Conservation (phyloP, 2,329 filamentous ascomycete species). For the Phialophora tarda region DNA sequence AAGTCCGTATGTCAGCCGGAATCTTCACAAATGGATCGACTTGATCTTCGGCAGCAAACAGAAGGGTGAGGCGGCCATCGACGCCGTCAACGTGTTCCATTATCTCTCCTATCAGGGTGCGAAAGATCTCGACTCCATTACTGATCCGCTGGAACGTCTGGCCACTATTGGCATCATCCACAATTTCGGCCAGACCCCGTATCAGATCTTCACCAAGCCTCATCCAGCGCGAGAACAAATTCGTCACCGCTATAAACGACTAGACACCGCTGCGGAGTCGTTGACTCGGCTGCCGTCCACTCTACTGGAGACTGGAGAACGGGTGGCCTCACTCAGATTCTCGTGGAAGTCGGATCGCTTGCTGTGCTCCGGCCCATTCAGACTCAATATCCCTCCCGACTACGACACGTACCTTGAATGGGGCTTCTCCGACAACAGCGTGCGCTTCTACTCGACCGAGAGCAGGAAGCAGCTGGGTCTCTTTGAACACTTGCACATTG, state of each 20-base stretch:
- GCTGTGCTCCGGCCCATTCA: constrained; percentile 80
- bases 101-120: constrained; percentile 94
- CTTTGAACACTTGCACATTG: constrained; percentile 92
- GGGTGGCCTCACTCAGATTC: constrained; percentile 78
- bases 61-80: constrained; percentile 86
- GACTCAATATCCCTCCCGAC: constrained; percentile 81
- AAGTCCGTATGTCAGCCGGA: constrained; percentile 86
- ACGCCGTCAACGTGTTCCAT: constrained; percentile 93
- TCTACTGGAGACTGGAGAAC: constrained; percentile 68
- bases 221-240: constrained; percentile 78
- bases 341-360: constrained; percentile 80
- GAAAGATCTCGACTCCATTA: constrained; percentile 88
- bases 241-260: constrained; percentile 67
- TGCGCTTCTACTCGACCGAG: constrained; percentile 88
- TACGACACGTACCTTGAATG: constrained; percentile 95
- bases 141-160: constrained; percentile 82
- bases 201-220: constrained; percentile 84
- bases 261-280: constrained; percentile 78
- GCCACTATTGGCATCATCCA: constrained; percentile 96
- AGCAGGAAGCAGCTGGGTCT: constrained; percentile 82
- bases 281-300: constrained; percentile 80
- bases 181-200: constrained; percentile 96
- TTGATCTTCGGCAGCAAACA: constrained; percentile 94
- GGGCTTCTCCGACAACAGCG: constrained; percentile 91
- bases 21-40: constrained; percentile 94